phyloP scores from a whole-genome alignment of 2,329 filamentous ascomycete species.

The Decorospora gaudefroyi region DNA sequence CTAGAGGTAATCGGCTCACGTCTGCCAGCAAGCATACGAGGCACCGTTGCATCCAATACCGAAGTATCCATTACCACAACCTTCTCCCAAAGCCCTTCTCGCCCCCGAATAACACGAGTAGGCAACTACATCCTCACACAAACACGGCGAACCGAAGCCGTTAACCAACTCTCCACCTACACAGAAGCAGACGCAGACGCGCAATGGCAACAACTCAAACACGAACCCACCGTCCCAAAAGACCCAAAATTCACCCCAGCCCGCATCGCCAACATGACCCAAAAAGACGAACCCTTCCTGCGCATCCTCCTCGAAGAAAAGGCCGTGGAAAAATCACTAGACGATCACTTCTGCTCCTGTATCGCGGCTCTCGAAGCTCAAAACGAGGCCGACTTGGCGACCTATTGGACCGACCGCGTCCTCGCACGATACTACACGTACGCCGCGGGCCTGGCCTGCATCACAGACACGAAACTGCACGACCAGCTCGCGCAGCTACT shows the following conservation, averaged over 20 bases:
- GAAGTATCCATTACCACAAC: slow-evolving; percentile 18
- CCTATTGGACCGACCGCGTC: slow-evolving; percentile 43
- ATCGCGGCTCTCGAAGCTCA: slow-evolving; percentile 34
- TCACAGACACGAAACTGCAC: slow-evolving; percentile 39
- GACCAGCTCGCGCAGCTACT: slow-evolving; percentile 44
- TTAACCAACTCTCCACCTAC: slow-evolving; percentile 19
- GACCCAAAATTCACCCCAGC: slow-evolving; percentile 32
- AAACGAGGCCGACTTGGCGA: slow-evolving; percentile 37
- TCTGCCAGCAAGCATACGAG: slow-evolving; percentile 18
- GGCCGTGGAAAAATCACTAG: slow-evolving; percentile 23
- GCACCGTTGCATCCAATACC: slow-evolving; percentile 13
- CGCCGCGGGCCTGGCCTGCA: slow-evolving; percentile 24
- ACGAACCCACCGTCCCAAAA: slow-evolving; percentile 15
- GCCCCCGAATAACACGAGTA: slow-evolving; percentile 12
- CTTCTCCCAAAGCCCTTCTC: slow-evolving; percentile 1
- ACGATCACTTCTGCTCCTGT: slow-evolving; percentile 32
- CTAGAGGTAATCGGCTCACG: slow-evolving; percentile 12
- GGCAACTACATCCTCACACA: slow-evolving; percentile 29
- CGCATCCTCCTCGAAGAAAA: slow-evolving; percentile 26
- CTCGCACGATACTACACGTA: slow-evolving; percentile 34
- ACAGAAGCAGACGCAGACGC: slow-evolving; percentile 26
- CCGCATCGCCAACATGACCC: slow-evolving; percentile 19
- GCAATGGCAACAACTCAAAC: slow-evolving; percentile 33
- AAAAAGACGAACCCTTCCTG: slow-evolving; percentile 12
- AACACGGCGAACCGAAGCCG: slow-evolving; percentile 11